phyloP scores from a whole-genome alignment of 2,329 filamentous ascomycete genomes.

The Aspergillus pseudotamarii region DNA sequence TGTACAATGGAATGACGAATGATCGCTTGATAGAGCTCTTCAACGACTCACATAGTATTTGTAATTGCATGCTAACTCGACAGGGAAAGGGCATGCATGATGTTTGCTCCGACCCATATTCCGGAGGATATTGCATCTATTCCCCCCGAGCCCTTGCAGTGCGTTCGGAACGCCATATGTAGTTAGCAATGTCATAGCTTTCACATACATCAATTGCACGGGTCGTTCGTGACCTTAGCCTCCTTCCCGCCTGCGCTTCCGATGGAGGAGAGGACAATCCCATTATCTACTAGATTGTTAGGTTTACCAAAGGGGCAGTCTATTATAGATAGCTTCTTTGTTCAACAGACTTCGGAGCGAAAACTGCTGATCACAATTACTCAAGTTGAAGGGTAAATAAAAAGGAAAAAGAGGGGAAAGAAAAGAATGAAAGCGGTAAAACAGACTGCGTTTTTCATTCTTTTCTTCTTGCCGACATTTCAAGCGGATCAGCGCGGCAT shows the following conservation, averaged over 20 bases:
- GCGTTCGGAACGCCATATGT: background rate
- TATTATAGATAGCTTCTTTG: background rate
- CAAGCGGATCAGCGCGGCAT: background rate
- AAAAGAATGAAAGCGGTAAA: background rate
- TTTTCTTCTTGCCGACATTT: background rate
- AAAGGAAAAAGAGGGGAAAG: background rate
- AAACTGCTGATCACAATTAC: background rate
- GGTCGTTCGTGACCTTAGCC: background rate
- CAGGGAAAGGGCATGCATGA: background rate
- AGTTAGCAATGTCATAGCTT: slow-evolving; percentile 1
- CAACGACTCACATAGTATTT: background rate
- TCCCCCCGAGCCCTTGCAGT: background rate
- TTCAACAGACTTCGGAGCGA: background rate
- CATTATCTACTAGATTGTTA: background rate
- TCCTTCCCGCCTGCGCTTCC: background rate
- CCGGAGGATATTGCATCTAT: background rate
- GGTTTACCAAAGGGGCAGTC: background rate
- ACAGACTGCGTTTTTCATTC: background rate
- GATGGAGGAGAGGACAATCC: background rate
- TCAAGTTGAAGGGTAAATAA: background rate
- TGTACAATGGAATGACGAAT: background rate
- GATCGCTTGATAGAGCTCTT: background rate
- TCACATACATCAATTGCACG: background rate
- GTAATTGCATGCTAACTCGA: background rate
- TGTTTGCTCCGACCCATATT: background rate